A percentile compares a stretch with the other conserved stretches of the same genome.
phyloP scores from a whole-genome alignment of 2,329 filamentous ascomycete genomes.

The Fusarium clavum region DNA sequence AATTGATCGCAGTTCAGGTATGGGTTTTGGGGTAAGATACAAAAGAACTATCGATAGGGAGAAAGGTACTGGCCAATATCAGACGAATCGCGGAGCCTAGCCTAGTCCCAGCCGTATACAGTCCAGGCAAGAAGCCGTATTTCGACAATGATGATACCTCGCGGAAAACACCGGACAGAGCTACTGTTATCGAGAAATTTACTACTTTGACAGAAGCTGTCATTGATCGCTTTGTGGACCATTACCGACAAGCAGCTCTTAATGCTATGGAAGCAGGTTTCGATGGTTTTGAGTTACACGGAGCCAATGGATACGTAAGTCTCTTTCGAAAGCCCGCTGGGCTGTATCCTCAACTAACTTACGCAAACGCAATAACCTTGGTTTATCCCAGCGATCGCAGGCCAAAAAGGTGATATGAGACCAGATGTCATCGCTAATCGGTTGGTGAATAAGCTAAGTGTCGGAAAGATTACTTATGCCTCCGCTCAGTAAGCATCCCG shows the following conservation, averaged over 20 bases:
- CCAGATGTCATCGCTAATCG: not conserved
- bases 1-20: slow-evolving; percentile 71
- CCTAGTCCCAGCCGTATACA: slow-evolving; percentile 23
- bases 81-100: slow-evolving; percentile 35
- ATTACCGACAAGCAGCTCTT: slow-evolving; percentile 65
- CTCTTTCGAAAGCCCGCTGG: not conserved
- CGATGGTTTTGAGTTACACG: slow-evolving; percentile 71
- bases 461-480: not conserved
- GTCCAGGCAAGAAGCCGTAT: slow-evolving; percentile 22
- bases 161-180: not conserved
- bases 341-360: not conserved
- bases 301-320: slow-evolving; percentile 68
- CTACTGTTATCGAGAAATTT: slow-evolving; percentile 49
- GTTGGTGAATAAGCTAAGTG: not conserved
- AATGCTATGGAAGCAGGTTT: slow-evolving; percentile 65
- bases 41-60: slow-evolving; percentile 8
- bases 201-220: slow-evolving; percentile 68
- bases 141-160: not conserved
- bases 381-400: not conserved
- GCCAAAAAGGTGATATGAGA: not conserved
- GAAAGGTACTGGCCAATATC: too few relatives aligned
- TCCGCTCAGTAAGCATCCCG: not conserved
- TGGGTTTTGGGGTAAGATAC: slow-evolving; percentile 69
- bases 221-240: slow-evolving; percentile 70
- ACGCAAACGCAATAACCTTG: not conserved